phyloP scores from a whole-genome alignment of 176 grass and related monocot genomes.

The Musa schizocarpa region DNA sequence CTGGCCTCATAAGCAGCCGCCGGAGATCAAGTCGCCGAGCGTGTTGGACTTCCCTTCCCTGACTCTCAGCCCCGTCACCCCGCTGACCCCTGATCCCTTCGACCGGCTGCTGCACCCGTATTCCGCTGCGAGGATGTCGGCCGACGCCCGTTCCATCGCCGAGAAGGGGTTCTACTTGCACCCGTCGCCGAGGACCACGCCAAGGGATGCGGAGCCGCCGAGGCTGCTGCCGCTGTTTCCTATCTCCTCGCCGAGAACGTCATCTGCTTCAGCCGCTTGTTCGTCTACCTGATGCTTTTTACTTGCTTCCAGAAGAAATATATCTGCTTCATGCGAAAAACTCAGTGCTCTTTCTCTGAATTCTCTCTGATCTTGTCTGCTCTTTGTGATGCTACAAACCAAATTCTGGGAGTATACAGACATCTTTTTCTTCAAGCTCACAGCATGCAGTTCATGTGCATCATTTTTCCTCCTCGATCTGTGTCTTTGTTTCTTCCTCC shows the following conservation, averaged over 20 bases:
- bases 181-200: not conserved
- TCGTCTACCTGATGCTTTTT: not conserved
- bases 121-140: not conserved
- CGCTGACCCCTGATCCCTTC: not conserved
- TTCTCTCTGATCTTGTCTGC: no score
- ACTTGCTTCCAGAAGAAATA: not conserved
- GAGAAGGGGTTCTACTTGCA: constrained; percentile 2
- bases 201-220: not conserved
- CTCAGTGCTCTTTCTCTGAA: no score
- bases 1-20: not conserved
- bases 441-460: no score
- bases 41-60: constrained; percentile 1
- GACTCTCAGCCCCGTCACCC: not conserved
- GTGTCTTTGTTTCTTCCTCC: no score
- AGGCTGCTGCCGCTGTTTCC: not conserved
- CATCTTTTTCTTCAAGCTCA: no score
- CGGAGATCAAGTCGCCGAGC: not conserved
- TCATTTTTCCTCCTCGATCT: no score
- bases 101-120: not conserved
- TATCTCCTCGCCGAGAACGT: not conserved
- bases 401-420: no score
- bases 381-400: no score
- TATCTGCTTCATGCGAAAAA: no score
- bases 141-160: not conserved
- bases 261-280: not conserved